phyloP scores from a whole-genome alignment of 2,329 filamentous ascomycete species.

The Colletotrichum higginsianum region DNA sequence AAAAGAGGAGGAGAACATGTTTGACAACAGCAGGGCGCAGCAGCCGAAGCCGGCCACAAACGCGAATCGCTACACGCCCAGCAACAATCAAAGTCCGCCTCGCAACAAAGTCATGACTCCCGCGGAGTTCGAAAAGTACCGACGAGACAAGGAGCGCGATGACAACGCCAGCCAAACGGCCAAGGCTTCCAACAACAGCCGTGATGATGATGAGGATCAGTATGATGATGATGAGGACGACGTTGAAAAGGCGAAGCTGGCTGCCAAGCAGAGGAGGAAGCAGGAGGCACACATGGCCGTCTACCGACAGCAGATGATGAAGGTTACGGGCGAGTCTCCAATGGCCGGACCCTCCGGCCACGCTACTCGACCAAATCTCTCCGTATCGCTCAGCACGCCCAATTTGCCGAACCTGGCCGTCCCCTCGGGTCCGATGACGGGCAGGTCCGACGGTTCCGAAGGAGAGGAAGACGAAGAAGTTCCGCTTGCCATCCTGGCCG shows the following conservation, averaged over 20 bases:
- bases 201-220: conserved; percentile 75
- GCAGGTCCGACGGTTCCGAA: conserved; percentile 70
- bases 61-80: conserved; percentile 45
- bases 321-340: conserved; percentile 84
- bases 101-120: conserved; percentile 90
- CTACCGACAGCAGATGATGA: conserved; percentile 97
- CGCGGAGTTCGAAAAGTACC: conserved; percentile 87
- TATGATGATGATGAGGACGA: conserved; percentile 87
- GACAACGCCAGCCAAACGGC: conserved; percentile 58
- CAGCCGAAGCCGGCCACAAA: conserved; percentile 23
- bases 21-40: conserved; percentile 62
- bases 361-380: conserved; percentile 67
- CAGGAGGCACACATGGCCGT: conserved; percentile 92
- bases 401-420: conserved; percentile 64
- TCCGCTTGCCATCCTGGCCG: conserved; percentile 87
- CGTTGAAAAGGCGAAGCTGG: conserved; percentile 79
- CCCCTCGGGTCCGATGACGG: conserved; percentile 53
- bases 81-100: conserved; percentile 58
- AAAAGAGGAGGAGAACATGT: conserved; percentile 67
- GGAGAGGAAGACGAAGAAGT: conserved; percentile 90
- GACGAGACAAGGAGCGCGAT: conserved; percentile 79
- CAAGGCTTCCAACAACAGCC: conserved; percentile 65
- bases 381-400: conserved; percentile 74
- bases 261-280: conserved; percentile 84
- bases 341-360: conserved; percentile 65